These are phyloP conservation scores for Eucalyptus grandis DNA, from an alignment of 345 rosid species.

Conservation along the genomic window DNA sequence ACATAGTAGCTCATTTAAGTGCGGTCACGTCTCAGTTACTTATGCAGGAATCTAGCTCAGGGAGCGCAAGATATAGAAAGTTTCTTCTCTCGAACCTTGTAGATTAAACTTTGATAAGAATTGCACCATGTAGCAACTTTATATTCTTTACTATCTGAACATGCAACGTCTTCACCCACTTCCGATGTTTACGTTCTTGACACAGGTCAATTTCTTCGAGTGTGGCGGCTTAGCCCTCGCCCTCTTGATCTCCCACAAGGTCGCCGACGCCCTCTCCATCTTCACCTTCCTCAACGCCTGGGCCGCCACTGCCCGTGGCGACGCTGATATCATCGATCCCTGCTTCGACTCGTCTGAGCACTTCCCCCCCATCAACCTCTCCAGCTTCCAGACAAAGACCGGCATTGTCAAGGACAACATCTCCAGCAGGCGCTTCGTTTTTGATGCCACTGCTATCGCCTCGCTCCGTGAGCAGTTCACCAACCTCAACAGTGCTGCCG, in stretches of 20 bases:
- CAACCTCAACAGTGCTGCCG: background rate
- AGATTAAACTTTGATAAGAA: background rate
- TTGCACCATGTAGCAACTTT: background rate
- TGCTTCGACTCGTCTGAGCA: slow-evolving; percentile 10
- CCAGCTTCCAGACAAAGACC: background rate
- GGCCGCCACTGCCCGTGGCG: background rate
- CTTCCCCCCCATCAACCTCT: slow-evolving; percentile 22
- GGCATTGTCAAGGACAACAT: slow-evolving; percentile 16
- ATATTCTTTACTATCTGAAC: background rate
- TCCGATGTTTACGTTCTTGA: background rate
- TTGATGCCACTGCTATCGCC: slow-evolving; percentile 10
- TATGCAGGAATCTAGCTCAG: no score
- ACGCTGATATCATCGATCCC: background rate
- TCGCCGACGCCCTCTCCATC: slow-evolving; percentile 19
- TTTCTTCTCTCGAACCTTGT: background rate
- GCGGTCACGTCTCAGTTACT: background rate
- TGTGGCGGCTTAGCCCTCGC: slow-evolving; percentile 24
- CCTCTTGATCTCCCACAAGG: slow-evolving; percentile 15
- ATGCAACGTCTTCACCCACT: background rate
- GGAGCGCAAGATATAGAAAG: no score
- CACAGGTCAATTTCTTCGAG: slow-evolving; percentile 7
- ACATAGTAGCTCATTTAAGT: background rate
- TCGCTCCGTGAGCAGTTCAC: slow-evolving; percentile 9
- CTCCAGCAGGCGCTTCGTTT: slow-evolving; percentile 18
- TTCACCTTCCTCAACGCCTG: slow-evolving; percentile 7